Base-by-base conservation (phyloP, 2,329 filamentous ascomycete species). In the Aspergillus quadricinctus region DNA sequence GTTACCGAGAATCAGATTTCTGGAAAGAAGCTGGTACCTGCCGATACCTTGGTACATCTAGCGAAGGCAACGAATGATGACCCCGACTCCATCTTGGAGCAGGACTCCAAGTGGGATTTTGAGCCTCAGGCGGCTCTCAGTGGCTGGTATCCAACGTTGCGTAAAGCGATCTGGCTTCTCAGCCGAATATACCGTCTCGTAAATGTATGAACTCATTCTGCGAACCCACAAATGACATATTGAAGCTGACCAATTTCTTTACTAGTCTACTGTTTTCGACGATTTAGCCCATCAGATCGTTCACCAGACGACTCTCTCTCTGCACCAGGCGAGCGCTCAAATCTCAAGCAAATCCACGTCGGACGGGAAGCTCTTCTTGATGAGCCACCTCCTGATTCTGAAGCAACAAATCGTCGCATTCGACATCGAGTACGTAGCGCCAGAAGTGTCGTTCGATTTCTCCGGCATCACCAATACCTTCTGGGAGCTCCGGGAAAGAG, bases 391-490 rank as follows among this genome's bases (percentile, higher is more conserved):
- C 1, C 87, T 99, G 50, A 88, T 97, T 50, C 83, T 99, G 52
- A 97, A 97, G 74, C 95, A 97, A 70, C 90, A 97, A 71, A 89
- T 99, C 52, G 87, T 99, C 27, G 92, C 92, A 9, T 92, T 99
- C 59, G 94, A 99, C 75, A 97, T 99, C 63, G 92, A 88, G 69
- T 88, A 83, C 65, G 83, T 87, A 21, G 82, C 83, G 2, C 84
- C 85, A 3, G 85, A 88, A 59, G 77, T 88, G 49, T 81, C 81
- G 14, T 81, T 88, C 68, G 85, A 88, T 71, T 87, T 88, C 69
- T 85, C 83, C n/a, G 81, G 79, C 50, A 75, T 88, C 11, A 84
- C 83, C 4, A 83, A 78, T 61, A 87, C 86, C 1, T 88, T 88
- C 71, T 87, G 83, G 78, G 85, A 88, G 65, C 77, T 88, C 3